Conservation (phyloP, 345 rosid genomes). For the Dipteronia dyeriana region DNA sequence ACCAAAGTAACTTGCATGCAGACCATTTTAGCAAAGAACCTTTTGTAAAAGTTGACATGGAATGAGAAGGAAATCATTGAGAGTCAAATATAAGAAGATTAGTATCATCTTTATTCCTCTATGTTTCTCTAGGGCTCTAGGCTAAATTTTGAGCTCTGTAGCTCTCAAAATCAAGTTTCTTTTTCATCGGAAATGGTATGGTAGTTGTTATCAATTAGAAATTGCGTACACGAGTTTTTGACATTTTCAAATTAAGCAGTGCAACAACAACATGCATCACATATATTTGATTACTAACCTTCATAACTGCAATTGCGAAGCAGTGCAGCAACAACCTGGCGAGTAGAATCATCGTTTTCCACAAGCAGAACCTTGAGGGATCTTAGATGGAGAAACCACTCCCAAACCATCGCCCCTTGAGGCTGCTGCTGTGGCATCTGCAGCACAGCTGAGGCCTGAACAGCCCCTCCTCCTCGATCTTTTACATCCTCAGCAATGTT, state of each 20-base stretch:
- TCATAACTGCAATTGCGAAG: conserved; percentile 84
- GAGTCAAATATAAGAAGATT: too few species aligned
- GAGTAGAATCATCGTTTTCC: conserved; percentile 81
- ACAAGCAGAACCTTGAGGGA: conserved; percentile 73
- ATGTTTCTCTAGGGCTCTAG: too few species aligned
- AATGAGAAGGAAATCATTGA: neutral
- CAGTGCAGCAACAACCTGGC: conserved; percentile 75
- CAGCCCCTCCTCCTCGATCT: conserved; percentile 38
- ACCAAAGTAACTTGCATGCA: conserved; percentile 2
- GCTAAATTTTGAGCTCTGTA: too few species aligned
- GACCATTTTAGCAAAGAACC: neutral
- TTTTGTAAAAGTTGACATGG: neutral
- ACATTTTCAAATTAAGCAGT: too few species aligned
- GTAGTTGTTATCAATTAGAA: too few species aligned
- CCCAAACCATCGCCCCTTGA: conserved; percentile 56
- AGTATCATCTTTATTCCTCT: too few species aligned
- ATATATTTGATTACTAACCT: conserved; percentile 39
- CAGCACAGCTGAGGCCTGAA: conserved; percentile 34
- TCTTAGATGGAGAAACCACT: conserved; percentile 69
- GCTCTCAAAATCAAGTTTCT: too few species aligned
- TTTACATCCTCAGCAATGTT: conserved; percentile 36
- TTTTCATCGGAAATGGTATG: too few species aligned
- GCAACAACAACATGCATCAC: neutral
- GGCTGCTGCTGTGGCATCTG: conserved; percentile 50
- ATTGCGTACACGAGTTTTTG: too few species aligned